Evolutionary conservation across 495 filamentous ascomycete genomes (phyloP).

Genomic region (Penicillium mononematosum): DNA sequence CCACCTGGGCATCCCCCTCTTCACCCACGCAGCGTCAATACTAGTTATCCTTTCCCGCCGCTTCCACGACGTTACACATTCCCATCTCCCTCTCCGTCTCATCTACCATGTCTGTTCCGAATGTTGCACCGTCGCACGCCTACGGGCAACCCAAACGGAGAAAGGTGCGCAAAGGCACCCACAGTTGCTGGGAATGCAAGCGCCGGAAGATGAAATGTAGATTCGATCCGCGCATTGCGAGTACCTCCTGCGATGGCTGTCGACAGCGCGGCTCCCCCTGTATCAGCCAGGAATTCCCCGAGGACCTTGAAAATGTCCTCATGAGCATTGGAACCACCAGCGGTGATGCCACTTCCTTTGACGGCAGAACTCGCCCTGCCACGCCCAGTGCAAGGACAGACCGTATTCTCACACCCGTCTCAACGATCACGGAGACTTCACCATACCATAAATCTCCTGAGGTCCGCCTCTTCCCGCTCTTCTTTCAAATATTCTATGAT

Average conservation of each 20-base stretch:
- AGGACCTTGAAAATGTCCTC: not conserved
- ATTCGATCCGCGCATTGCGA: slow-evolving; percentile 8
- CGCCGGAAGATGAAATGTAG: slow-evolving; percentile 18
- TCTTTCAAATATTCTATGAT: not conserved
- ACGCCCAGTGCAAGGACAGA: not conserved
- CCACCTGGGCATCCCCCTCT: too few relatives aligned
- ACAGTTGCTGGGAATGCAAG: slow-evolving; percentile 34
- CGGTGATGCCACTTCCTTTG: slow-evolving; percentile 4
- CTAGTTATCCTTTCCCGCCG: not conserved
- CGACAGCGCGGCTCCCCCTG: slow-evolving; percentile 12
- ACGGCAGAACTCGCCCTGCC: not conserved
- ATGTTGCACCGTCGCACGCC: not conserved
- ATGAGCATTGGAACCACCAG: slow-evolving; percentile 3
- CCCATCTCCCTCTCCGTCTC: not conserved
- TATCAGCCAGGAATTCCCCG: slow-evolving; percentile 15
- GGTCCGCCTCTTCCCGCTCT: not conserved
- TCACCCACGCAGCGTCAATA: not conserved
- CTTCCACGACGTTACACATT: not conserved
- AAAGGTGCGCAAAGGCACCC: slow-evolving; percentile 26
- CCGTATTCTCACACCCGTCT: slow-evolving; percentile 2
- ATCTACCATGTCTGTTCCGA: not conserved
- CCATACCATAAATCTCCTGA: slow-evolving; percentile 4
- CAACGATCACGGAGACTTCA: slow-evolving; percentile 7
- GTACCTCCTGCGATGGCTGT: slow-evolving; percentile 13
- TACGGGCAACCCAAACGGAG: slow-evolving; percentile 8